Evolutionary conservation across 805 yeast genomes (phyloP), one percentile per base, ranked within the genome.

Genomic region (Schizosaccharomyces japonicus): DNA sequence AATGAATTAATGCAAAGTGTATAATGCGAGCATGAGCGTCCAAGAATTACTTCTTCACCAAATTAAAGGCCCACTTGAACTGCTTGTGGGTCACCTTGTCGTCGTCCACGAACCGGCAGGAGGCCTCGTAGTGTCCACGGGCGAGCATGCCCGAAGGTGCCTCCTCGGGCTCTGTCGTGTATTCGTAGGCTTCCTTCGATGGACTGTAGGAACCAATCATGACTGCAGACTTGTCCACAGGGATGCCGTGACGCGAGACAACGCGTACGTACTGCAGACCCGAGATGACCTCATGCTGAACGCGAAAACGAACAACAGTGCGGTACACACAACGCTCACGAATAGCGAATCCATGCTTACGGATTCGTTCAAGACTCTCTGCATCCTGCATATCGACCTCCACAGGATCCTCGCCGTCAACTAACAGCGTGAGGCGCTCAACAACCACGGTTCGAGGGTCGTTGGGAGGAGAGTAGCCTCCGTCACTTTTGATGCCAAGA

Each of bases 71-170:
- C 95, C 95, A 85, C 44, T 87, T 80, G 54, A 82, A 66, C 31
- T 72, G 67, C 60, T 81, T 67, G 60, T 83, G 92, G 47, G 69
- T 70, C 21, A 66, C 70, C 55, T 78, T 75, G 60, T 85, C 95
- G 61, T 84, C 95, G 57, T 85, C 95, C 42, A 80, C 68, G 57
- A 84, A 83, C 61, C 78, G 80, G 13, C 92, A 76, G 31, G 71
- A 68, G 5, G 93, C 93, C 40, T 76, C 71, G 64, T 82, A 85
- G 45, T 73, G 69, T 34, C 95, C 95, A 62, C 95, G 73, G 2
- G 90, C 94, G 52, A 85, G 62, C 60, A 85, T 61, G 1, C 95
- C 95, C 44, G 82, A 70, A 32, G 95, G 95, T 4, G 95, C 95
- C 61, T 83, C 94, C 50, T 80, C 84, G 57, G 74, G 71, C 39